Evolutionary conservation across 2,329 filamentous ascomycete genomes (phyloP), one percentile per base, ranked within the genome.

Genomic region (Dactylella cylindrospora): DNA sequence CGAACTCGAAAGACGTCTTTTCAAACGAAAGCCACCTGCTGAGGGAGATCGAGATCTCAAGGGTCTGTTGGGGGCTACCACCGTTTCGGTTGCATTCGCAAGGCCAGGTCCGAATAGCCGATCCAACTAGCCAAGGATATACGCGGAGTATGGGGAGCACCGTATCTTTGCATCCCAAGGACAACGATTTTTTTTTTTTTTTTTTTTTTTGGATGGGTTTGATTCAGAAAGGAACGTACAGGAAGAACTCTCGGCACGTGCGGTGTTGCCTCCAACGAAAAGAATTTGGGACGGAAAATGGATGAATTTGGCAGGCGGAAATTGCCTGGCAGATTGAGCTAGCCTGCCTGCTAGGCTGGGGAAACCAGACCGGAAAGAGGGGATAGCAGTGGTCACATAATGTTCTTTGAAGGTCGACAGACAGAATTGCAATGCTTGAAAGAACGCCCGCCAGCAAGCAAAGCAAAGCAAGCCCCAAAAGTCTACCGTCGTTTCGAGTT

Each of bases 251-350:
- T 53, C 43, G 49, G 49, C 57, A 54, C 49, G 55, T 61, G 57
- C 43, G 43, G 50, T 54, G 49, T 62, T 54, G 49, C 57, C 57
- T 54, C 54, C 57, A 62, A 43, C 57, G 40, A 40, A 40, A 54
- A 62, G 49, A 49, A 62, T 47, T 62, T 35, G 43, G 49, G 57
- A 52, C 44, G 57, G 57, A 62, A 62, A 54, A 53, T 62, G 49
- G 47, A 62, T 62, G 57, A 50, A 62, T 62, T 49, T 41, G 57
- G 57, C 57, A 62, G 57, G 57, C 57, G 57, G 26, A 47, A 62
- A 53, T 62, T 52, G 38, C 36, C 57, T 49, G 32, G 33, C 47
- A 47, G 47, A n/a, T 33, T 40, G 13, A 19, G 15, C 35, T 49
- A 57, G 52, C 44, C 49, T 57, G 49, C 52, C 33, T 36, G 43